These are phyloP conservation scores for Pyracantha coccinea DNA, from an alignment of 331 rosid genomes.

Conservation along the genomic window DNA sequence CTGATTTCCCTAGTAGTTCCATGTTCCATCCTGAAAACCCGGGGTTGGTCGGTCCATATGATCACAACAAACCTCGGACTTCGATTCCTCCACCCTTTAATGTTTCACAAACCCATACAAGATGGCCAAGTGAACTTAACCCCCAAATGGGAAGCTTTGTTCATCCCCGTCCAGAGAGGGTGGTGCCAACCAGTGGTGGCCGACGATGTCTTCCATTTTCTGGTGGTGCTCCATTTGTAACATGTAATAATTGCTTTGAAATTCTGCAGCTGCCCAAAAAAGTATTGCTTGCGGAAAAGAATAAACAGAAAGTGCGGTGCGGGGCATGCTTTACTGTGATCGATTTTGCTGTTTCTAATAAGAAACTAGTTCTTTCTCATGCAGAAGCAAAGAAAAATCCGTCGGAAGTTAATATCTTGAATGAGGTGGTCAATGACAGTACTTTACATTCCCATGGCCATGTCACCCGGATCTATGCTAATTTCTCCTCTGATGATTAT, in stretches of 20 bases:
- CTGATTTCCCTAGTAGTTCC: conserved; percentile 45
- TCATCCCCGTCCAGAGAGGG: conserved; percentile 41
- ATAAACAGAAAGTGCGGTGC: conserved; percentile 58
- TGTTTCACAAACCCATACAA: conserved; percentile 39
- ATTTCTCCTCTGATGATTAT: conserved; percentile 86
- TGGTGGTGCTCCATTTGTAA: conserved; percentile 88
- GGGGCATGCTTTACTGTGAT: conserved; percentile 79
- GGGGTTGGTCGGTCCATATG: conserved; percentile 37
- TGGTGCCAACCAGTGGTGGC: conserved; percentile 31
- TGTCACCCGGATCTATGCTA: conserved; percentile 33
- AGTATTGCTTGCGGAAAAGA: conserved; percentile 29
- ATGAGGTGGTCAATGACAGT: conserved; percentile 25
- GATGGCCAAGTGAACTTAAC: conserved; percentile 55
- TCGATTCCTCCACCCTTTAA: conserved; percentile 33
- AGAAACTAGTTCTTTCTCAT: conserved; percentile 56
- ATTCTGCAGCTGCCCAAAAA: conserved; percentile 77
- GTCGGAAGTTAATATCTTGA: conserved; percentile 17
- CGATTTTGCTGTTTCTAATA: conserved; percentile 35
- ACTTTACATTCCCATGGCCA: conserved; percentile 32
- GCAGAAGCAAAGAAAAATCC: conserved; percentile 29
- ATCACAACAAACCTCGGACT: conserved; percentile 43
- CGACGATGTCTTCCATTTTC: conserved; percentile 59
- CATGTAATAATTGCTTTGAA: conserved; percentile 79
- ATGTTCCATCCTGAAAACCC: conserved; percentile 43
- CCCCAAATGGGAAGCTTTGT: conserved; percentile 39